Evolutionary conservation across 2,329 filamentous ascomycete genomes (phyloP).

Genomic region (Pseudogymnoascus sp.): DNA sequence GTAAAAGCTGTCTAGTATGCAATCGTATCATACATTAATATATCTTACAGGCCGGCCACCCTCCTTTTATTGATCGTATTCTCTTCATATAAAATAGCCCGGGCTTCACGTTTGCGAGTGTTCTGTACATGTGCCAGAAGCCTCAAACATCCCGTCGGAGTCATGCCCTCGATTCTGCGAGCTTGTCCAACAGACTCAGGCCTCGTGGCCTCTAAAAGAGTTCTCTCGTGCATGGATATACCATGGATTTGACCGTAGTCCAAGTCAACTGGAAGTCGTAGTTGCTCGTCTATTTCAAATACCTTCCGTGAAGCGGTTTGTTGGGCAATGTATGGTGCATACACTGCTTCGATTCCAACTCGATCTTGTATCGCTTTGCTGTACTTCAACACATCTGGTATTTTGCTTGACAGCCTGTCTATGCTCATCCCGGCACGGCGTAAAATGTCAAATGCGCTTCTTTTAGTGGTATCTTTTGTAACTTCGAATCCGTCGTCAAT

Average conservation of each 20-base stretch:
- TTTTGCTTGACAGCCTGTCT: slow-evolving; percentile 46
- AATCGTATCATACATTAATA: not conserved
- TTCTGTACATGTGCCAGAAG: slow-evolving; percentile 52
- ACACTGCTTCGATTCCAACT: slow-evolving; percentile 73
- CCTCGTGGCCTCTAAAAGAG: slow-evolving; percentile 58
- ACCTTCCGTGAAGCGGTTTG: slow-evolving; percentile 60
- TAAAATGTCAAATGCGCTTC: slow-evolving; percentile 73
- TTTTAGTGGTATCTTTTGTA: slow-evolving; percentile 56
- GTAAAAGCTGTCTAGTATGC: not conserved
- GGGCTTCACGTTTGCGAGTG: slow-evolving; percentile 2
- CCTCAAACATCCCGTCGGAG: slow-evolving; percentile 51
- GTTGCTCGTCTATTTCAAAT: slow-evolving; percentile 68
- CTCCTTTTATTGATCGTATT: not conserved
- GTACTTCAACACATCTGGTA: slow-evolving; percentile 52
- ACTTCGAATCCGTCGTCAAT: slow-evolving; percentile 60
- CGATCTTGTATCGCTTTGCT: slow-evolving; percentile 54
- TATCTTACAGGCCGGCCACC: not conserved
- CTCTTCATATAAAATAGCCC: not conserved
- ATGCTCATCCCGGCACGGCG: slow-evolving; percentile 56
- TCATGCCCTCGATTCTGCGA: slow-evolving; percentile 73
- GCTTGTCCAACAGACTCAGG: slow-evolving; percentile 89
- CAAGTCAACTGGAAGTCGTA: slow-evolving; percentile 64
- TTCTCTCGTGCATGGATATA: slow-evolving; percentile 71
- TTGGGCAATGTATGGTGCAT: slow-evolving; percentile 76
- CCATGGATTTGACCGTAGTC: slow-evolving; percentile 70